Conservation (phyloP, 1,139 yeast genomes). For the Saccharomyces hybrid region DNA sequence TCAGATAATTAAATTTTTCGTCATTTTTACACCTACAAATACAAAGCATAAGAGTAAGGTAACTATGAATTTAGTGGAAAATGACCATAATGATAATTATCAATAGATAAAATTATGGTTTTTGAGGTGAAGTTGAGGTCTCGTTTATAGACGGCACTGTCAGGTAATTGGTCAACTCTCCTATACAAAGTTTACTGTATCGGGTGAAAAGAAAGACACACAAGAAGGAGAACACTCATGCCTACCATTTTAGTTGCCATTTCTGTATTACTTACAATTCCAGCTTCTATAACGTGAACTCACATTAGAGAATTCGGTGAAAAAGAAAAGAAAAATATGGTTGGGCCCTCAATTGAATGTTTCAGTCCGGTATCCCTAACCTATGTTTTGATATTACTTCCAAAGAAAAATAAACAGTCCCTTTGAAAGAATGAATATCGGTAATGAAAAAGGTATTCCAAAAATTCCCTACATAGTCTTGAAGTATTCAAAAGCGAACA, state of each 20-base stretch:
- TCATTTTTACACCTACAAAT: not conserved
- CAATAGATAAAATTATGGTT: not conserved
- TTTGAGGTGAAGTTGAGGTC: not conserved
- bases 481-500: conserved; percentile 37
- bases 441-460: conserved; percentile 25
- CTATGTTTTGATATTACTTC: not conserved
- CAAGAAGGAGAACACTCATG: not conserved
- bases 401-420: not conserved
- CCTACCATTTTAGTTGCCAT: not conserved
- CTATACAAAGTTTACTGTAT: not conserved
- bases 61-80: not conserved
- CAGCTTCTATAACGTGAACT: not conserved
- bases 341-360: not conserved
- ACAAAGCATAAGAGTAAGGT: not conserved
- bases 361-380: not conserved
- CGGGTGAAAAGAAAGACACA: not conserved
- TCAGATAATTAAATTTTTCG: not conserved
- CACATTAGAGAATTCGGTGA: not conserved
- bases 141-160: not conserved
- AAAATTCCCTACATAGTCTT: conserved; percentile 38
- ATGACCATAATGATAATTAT: not conserved
- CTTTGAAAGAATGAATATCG: not conserved
- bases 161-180: not conserved
- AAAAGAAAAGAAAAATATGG: not conserved
- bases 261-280: not conserved